Base-by-base conservation (phyloP, 2,329 filamentous ascomycete species). In the Ceratocystiopsis brevicomis region DNA sequence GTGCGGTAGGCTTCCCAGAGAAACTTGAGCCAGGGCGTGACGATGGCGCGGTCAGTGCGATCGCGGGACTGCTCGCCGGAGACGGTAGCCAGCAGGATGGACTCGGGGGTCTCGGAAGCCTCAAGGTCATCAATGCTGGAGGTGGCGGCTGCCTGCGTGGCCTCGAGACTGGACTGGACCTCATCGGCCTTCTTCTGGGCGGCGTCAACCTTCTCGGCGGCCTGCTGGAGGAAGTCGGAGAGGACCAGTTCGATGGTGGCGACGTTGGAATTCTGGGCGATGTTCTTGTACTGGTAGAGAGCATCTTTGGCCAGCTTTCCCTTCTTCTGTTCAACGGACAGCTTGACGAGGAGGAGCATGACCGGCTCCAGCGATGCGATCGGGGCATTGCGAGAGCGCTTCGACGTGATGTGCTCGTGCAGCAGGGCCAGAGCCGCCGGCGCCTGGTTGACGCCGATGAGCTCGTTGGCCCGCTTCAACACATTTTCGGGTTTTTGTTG, bases 211-310 rank as follows among this genome's bases (percentile, higher is more conserved):
- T 96, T 98, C 54, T 84, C 75, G 61, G 93, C 88, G 53, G 90
- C 88, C 52, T 96, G 74, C 64, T 96, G 85, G 66, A 98, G 95
- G 66, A 98, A 98, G 61, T 81, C 87, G 67, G 94, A 94, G 56
- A 98, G 75, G 52, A 98, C 90, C 53, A 93, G 69, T 78, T 96
- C 90, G 61, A 98, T 98, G 48, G 90, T 98, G 54, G 77, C 86
- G 53, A 98, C 86, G 60, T 96, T 96, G 54, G 88, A 94, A 68
- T 98, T 98, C 64, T 98, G 90, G 44, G 87, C 88, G 53, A 95
- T 96, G 64, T 98, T 98, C 73, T 98, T 98, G 75, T 98, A 98
- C 63, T 95, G 90, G 63, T 96, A 98, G 40, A 98, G 73, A 48
- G 90, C 90, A 67, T 98, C 90, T 73, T 98, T 98, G 62, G 88